Evolutionary conservation across 1,284 basidiomycete species (phyloP), one percentile per base, ranked within the genome.

Genomic region (Heterobasidion occidentale): DNA sequence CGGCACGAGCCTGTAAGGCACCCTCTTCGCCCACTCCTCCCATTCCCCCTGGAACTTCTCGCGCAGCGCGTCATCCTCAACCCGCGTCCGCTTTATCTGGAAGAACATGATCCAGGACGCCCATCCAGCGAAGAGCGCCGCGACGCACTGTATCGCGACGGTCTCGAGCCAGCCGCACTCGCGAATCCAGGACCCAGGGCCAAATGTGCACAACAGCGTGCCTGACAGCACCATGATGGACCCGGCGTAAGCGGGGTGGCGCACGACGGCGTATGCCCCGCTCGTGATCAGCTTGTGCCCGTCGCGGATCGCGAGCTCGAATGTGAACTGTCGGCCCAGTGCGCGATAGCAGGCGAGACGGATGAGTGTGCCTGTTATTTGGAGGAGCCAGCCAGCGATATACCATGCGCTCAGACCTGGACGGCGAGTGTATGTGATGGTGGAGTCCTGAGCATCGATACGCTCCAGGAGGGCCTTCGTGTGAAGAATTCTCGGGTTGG

Each of bases 181-280:
- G 44, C 14, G 14, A 15, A 45, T 3, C 44, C 44, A 45, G 14
- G 44, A 45, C 15, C 44, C 44, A 14, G 44, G 44, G 4, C 44
- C 14, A 7, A 45, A 14, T 3, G 17, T 17, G 17, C 44, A 45
- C 14, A 45, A 17, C 15, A 17, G 14, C 15, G 15, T 17, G 44
- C 44, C 44, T 7, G 17, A 17, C 15, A 15, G 44, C 44, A 45
- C 44, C 15, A 17, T 17, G 17, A 17, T 45, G 44, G 44, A 14
- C 17, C 59, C 55, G 36, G 45, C 57, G 42, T 60, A 60, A 33
- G 51, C 51, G 17, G 59, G 59, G 33, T 60, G 59, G 12, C 59
- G 59, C 46, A 60, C 59, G 9, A 58, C 57, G 11, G 49, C 27
- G 15, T 60, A 60, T 8, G 59, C 59, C 19, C 59, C 59, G 12